Evolutionary conservation across 164 flowering plant genomes (phyloP), one percentile per base, ranked within the genome.

Genomic region (Liquidambar formosana): DNA sequence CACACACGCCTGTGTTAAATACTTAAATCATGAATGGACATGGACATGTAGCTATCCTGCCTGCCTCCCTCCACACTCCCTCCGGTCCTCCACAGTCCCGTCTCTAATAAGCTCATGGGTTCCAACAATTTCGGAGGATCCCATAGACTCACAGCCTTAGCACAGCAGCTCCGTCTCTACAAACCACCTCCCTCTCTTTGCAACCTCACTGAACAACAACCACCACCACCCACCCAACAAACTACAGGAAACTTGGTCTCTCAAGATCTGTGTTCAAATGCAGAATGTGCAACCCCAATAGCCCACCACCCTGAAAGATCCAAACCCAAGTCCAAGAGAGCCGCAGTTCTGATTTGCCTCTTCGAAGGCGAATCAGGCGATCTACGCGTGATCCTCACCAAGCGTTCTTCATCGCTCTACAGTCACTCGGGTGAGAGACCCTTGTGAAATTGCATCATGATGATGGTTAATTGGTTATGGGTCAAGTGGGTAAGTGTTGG

Each of bases 381-480:
- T 10, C 33, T 61, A 18, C 48, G 64, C 4, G 64, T 61, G 8
- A 61, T 61, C 25, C 64, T 61, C 47, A 61, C 64, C 47, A 61
- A 61, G 43, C 64, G 64, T 41, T 61, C 64, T 61, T 61, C 64
- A 1, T 18, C 48, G 33, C 46, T 61, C 5, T 61, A 48, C 13
- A 41, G 48, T 61, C 64, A 61, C 43, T 61, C 64, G 0, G 64
- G 64, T 61, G 4, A 2, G 6, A 2, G 2, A 33, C 41, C 41
- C 6, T 33, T 33, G 6, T 33, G 41, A n/a, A 33, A 2, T 33
- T 33, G 41, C 41, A 33, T 2, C 2, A 33, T 33, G 41, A 2
- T 2, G 6, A 33, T 2, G 6, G 6, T 33, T 33, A 33, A 33
- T n/a, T n/a, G n/a, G n/a, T n/a, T n/a, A n/a, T n/a, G n/a, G n/a